phyloP scores from a whole-genome alignment of 768 basidiomycete genomes.

The Agaricus subrufescens region DNA sequence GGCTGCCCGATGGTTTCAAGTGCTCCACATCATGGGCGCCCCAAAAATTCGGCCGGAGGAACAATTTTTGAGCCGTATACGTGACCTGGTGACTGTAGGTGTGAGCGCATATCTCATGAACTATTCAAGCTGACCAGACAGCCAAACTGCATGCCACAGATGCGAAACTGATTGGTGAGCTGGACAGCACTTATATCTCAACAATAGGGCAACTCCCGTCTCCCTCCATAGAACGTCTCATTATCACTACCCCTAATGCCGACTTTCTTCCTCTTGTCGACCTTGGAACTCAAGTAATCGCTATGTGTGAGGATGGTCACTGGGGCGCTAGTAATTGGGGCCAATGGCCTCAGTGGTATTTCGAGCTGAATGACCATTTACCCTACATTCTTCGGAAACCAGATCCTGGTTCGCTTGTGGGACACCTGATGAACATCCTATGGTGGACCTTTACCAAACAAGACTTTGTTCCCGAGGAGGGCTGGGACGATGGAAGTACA shows the following conservation, averaged over 20 bases:
- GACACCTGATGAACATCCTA: not conserved
- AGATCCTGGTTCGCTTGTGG: not conserved
- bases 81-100: not conserved
- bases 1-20: not conserved
- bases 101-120: not conserved
- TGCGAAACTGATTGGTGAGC: not conserved
- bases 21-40: not conserved
- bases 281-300: not conserved
- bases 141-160: not conserved
- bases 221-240: not conserved
- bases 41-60: not conserved
- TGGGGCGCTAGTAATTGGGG: not conserved
- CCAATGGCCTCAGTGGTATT: slow-evolving; percentile 1
- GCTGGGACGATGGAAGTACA: not conserved
- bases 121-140: not conserved
- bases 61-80: not conserved
- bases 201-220: not conserved
- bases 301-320: not conserved
- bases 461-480: not conserved
- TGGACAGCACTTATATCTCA: not conserved
- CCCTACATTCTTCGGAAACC: not conserved
- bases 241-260: not conserved
- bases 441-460: not conserved
- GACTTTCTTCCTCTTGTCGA: not conserved
- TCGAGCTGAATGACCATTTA: not conserved